Evolutionary conservation across 805 yeast species (phyloP).

Genomic region (Ogataea methylovora): DNA sequence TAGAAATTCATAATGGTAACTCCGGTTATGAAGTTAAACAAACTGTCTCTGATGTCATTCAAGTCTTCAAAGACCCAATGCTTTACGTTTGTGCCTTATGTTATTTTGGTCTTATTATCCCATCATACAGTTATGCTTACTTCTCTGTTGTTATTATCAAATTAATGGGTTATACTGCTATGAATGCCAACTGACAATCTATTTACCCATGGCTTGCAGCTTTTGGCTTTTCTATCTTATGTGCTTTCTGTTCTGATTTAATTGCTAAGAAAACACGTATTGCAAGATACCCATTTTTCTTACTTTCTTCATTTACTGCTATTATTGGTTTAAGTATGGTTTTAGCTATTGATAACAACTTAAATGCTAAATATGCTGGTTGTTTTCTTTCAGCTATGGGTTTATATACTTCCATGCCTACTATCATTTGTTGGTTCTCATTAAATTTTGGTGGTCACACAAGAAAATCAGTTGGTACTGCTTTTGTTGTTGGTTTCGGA

Average conservation of each 20-base stretch:
- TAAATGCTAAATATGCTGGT: constrained; percentile 49
- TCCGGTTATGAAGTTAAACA: constrained; percentile 44
- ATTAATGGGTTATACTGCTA: constrained; percentile 57
- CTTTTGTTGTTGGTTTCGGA: constrained; percentile 47
- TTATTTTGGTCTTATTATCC: constrained; percentile 60
- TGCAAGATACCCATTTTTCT: constrained; percentile 35
- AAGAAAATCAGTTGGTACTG: constrained; percentile 37
- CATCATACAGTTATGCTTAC: constrained; percentile 72
- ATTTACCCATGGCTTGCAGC: constrained; percentile 83
- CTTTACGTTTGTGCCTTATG: constrained; percentile 50
- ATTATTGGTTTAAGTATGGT: constrained; percentile 51
- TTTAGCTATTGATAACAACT: constrained; percentile 33
- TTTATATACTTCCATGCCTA: constrained; percentile 58
- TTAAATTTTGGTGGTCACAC: constrained; percentile 40
- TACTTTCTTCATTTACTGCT: constrained; percentile 27
- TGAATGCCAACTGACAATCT: constrained; percentile 70
- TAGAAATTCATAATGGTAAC: constrained; percentile 43
- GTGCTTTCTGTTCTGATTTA: constrained; percentile 60
- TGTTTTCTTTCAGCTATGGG: constrained; percentile 56
- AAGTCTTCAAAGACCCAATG: constrained; percentile 52
- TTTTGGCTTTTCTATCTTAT: constrained; percentile 54
- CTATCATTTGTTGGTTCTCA: constrained; percentile 59
- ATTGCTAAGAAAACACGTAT: constrained; percentile 17
- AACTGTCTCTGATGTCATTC: constrained; percentile 35
- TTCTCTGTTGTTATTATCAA: constrained; percentile 63